These are phyloP conservation scores for Candida namnaoensis DNA, from an alignment of 805 yeast species.

Conservation along the genomic window DNA sequence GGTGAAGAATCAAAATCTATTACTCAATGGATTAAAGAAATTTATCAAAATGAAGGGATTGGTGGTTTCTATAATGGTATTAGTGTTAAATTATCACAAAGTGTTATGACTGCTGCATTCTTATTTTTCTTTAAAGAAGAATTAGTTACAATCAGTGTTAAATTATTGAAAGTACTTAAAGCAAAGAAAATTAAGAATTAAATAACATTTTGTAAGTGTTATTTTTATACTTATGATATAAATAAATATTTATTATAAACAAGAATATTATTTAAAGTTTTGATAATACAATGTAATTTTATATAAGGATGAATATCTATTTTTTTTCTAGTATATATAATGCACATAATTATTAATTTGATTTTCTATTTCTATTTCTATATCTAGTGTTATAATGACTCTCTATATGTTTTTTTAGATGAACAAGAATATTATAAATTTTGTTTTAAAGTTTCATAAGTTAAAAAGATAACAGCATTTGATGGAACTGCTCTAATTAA, in stretches of 20 bases:
- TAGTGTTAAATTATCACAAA: constrained; percentile 69
- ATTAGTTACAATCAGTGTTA: constrained; percentile 51
- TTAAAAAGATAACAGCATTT: constrained; percentile 76
- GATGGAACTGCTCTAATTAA: constrained; percentile 80
- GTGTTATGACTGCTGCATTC: constrained; percentile 83
- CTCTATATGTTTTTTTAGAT: too few relatives aligned
- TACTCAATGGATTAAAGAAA: constrained; percentile 44
- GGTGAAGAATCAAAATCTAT: constrained; percentile 24
- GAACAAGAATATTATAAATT: constrained; percentile 8
- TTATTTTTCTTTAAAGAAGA: constrained; percentile 88
- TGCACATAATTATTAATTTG: too few relatives aligned
- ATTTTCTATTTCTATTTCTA: too few relatives aligned
- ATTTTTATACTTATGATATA: too few relatives aligned
- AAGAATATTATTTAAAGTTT: too few relatives aligned
- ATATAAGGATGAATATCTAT: too few relatives aligned
- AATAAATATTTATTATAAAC: too few relatives aligned
- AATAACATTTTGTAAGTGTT: too few relatives aligned
- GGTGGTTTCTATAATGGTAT: constrained; percentile 77
- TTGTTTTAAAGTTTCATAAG: constrained; percentile 57
- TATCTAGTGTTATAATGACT: too few relatives aligned
- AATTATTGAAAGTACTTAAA: constrained; percentile 36
- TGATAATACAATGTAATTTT: too few relatives aligned
- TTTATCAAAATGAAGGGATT: constrained; percentile 63
- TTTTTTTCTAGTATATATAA: too few relatives aligned
- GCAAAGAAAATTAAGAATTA: constrained; percentile 1